These are phyloP conservation scores for Podaxis mareebaensis DNA, from an alignment of 768 basidiomycete genomes.

Conservation along the genomic window DNA sequence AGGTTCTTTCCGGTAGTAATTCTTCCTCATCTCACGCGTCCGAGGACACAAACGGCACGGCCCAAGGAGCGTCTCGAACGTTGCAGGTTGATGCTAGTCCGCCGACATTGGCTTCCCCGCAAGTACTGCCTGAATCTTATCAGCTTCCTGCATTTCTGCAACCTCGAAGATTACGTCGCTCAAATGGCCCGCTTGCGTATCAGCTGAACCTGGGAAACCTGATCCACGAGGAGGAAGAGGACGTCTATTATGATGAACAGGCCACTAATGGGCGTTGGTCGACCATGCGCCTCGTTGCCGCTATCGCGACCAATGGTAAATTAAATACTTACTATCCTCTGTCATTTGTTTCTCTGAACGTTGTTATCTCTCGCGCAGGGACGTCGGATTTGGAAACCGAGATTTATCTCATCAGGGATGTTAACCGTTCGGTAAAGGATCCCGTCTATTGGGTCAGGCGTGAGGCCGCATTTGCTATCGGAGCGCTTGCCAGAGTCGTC, in stretches of 20 bases:
- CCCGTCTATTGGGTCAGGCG: conserved; percentile 76
- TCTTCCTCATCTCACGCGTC: conserved; percentile 3
- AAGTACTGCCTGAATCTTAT: not conserved
- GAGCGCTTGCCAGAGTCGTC: conserved; percentile 84
- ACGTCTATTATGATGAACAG: conserved; percentile 42
- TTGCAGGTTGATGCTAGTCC: not conserved
- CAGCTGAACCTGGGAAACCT: conserved; percentile 13
- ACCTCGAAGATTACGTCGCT: not conserved
- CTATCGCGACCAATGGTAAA: conserved; percentile 77
- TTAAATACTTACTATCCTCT: conserved; percentile 15
- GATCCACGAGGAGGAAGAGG: conserved; percentile 13
- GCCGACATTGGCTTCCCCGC: not conserved
- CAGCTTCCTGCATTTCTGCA: conserved; percentile 3
- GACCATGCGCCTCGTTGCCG: conserved; percentile 92
- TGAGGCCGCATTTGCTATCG: conserved; percentile 87
- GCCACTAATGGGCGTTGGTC: conserved; percentile 84
- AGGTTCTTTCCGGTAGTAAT: not conserved
- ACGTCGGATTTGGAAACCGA: conserved; percentile 53
- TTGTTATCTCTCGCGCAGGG: conserved; percentile 30
- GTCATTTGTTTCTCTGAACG: conserved; percentile 24
- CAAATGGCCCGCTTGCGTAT: conserved; percentile 6
- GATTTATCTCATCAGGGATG: conserved; percentile 72
- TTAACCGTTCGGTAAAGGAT: conserved; percentile 66
- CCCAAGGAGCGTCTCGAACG: not conserved
- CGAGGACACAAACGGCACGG: not conserved